Base-by-base conservation (phyloP, 2,329 filamentous ascomycete species). In the Paramyrothecium sp. region DNA sequence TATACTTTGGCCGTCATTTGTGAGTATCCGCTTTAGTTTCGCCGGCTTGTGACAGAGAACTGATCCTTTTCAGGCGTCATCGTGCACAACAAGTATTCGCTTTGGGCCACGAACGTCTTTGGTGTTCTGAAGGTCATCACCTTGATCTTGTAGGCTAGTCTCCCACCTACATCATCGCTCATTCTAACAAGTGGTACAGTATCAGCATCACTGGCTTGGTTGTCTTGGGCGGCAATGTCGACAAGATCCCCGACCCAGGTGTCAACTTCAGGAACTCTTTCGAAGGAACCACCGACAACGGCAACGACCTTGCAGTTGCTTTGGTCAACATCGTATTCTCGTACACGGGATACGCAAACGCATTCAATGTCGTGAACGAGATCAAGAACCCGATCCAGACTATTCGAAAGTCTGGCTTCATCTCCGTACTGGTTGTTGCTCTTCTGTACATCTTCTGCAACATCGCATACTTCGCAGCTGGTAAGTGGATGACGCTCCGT, bases 341-440 rank as follows among this genome's bases (percentile, higher is more conserved):
- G 0, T 88, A 85, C 58, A 68, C 73, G 0, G 85, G 85, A 2
- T 87, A 80, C 58, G 71, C 76, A 12, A 88, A 87, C 60, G 81
- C 83, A 0, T 87, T 87, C 70, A 85, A 85, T 59, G 76, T 88
- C 3, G 81, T 83, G 56, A 86, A 86, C 54, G 85, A 88, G 68
- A 80, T 87, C 60, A 80, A 84, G 75, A 81, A 86, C 59, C 85
- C 85, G 0, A 75, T 87, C 30, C 80, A 77, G 33, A 81, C 79
- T 0, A 75, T 88, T 20, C 80, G 80, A 52, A 78, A 69, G 63
- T 76, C 78, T 58, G 83, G 77, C 7, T 74, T 78, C 2, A 64
- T 79, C 2, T 83, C 84, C 0, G 70, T 88, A 1, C 50, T 79
- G 0, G 66, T 82, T 0, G 82, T 86, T 1, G 76, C 81, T 0